Evolutionary conservation across 768 basidiomycete genomes (phyloP).

Genomic region (Trametopsis cervina): DNA sequence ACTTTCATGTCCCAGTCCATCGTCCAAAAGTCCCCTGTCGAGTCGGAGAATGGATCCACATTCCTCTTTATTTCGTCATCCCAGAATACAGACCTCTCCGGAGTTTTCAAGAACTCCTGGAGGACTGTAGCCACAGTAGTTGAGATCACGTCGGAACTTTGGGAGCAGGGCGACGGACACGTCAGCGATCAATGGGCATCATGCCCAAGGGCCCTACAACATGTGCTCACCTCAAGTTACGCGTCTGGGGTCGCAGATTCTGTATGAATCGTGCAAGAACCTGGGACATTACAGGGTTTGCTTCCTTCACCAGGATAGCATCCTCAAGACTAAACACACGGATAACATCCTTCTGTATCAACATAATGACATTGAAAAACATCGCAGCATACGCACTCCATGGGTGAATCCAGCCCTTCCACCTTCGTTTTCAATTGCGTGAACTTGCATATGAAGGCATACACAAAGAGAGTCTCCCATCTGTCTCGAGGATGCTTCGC

Average conservation of each 20-base stretch:
- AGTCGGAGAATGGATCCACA: conserved; percentile 62
- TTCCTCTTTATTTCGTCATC: conserved; percentile 60
- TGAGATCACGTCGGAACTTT: conserved; percentile 76
- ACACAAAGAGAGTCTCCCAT: conserved; percentile 85
- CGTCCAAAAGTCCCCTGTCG: conserved; percentile 70
- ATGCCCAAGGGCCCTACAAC: conserved; percentile 22
- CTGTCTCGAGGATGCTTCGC: conserved; percentile 73
- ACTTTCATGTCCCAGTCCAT: conserved; percentile 84
- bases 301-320: conserved; percentile 64
- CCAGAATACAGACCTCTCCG: conserved; percentile 79
- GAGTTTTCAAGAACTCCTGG: conserved; percentile 63
- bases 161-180: conserved; percentile 22
- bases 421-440: conserved; percentile 67
- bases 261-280: conserved; percentile 72
- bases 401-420: conserved; percentile 71
- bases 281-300: conserved; percentile 65
- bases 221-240: conserved; percentile 76
- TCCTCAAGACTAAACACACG: conserved; percentile 59
- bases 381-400: conserved; percentile 58
- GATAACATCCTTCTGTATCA: conserved; percentile 25
- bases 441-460: conserved; percentile 80
- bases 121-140: conserved; percentile 64
- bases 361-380: conserved; percentile 13
- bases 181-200: conserved; percentile 28
- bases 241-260: conserved; percentile 81